These are phyloP conservation scores for Cudoniella acicularis DNA, from an alignment of 495 filamentous ascomycete species.

Conservation along the genomic window DNA sequence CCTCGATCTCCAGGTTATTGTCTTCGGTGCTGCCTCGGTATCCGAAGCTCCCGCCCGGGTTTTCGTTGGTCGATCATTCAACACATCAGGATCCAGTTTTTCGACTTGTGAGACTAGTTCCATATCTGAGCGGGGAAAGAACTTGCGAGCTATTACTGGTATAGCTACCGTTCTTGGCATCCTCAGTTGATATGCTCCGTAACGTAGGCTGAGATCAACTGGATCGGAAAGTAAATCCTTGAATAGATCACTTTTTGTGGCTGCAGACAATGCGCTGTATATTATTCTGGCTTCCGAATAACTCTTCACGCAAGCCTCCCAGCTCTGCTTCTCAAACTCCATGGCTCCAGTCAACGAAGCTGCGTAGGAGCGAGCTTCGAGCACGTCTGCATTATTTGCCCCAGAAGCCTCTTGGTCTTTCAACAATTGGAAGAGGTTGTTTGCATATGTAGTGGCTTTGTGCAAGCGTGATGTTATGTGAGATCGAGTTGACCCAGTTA, in stretches of 20 bases:
- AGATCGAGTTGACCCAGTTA: conserved; percentile 72
- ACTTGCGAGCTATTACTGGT: conserved; percentile 68
- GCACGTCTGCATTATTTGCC: conserved; percentile 64
- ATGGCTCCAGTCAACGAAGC: conserved; percentile 69
- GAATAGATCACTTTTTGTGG: conserved; percentile 67
- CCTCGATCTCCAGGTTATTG: conserved; percentile 84
- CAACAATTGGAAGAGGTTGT: conserved; percentile 63
- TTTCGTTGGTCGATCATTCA: conserved; percentile 58
- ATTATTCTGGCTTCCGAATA: conserved; percentile 78
- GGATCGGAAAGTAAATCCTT: conserved; percentile 80
- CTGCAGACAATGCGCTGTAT: conserved; percentile 63
- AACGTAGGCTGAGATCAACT: conserved; percentile 90
- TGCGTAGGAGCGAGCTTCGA: conserved; percentile 85
- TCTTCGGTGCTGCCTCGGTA: conserved; percentile 62
- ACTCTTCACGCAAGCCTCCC: conserved; percentile 71
- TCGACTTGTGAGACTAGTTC: conserved; percentile 63
- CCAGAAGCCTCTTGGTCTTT: conserved; percentile 52
- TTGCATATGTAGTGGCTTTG: conserved; percentile 70
- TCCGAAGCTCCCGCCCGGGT: conserved; percentile 49
- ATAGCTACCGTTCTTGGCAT: conserved; percentile 79
- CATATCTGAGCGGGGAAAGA: conserved; percentile 61
- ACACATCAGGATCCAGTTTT: conserved; percentile 64
- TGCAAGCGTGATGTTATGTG: conserved; percentile 84
- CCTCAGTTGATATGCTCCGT: conserved; percentile 87
- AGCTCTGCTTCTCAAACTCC: conserved; percentile 80